Conservation (phyloP, 352 stramenopile genomes). For the Globisporangium alternatum region DNA sequence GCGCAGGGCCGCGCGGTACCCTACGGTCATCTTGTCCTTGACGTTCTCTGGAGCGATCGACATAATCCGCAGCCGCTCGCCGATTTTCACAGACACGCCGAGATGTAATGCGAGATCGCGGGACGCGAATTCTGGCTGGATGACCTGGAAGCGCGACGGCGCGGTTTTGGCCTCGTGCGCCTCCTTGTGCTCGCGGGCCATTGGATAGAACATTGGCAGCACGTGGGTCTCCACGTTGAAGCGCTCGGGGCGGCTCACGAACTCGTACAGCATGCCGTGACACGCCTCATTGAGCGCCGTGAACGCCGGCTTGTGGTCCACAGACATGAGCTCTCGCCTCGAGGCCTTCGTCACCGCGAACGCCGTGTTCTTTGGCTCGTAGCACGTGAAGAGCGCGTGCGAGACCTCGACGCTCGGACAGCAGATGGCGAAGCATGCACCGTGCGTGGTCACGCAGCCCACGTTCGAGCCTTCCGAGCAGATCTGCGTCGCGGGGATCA, state of each 20-base stretch:
- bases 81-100: conserved; percentile 47
- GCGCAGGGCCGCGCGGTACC: conserved; percentile 52
- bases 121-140: conserved; percentile 62
- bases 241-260: conserved; percentile 48
- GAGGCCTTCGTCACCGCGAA: conserved; percentile 68
- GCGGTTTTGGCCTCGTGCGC: conserved; percentile 18
- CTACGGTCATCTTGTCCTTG: conserved; percentile 39
- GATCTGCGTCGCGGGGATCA: conserved; percentile 52
- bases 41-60: conserved; percentile 55
- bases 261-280: conserved; percentile 70
- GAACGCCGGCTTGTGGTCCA: conserved; percentile 78
- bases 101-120: conserved; percentile 52
- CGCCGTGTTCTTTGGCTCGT: conserved; percentile 65
- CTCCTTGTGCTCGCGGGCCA: conserved; percentile 43
- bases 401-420: conserved; percentile 76
- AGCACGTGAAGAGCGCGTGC: conserved; percentile 81
- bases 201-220: conserved; percentile 70
- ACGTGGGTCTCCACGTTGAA: conserved; percentile 65
- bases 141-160: conserved; percentile 56
- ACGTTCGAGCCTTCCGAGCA: conserved; percentile 67
- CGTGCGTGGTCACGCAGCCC: conserved; percentile 65
- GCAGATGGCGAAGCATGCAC: conserved; percentile 75
- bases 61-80: conserved; percentile 78
- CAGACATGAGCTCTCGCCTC: conserved; percentile 50
- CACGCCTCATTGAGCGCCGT: conserved; percentile 69